phyloP scores from a whole-genome alignment of 1,284 basidiomycete genomes.

The Sphaerobolus stellatus region DNA sequence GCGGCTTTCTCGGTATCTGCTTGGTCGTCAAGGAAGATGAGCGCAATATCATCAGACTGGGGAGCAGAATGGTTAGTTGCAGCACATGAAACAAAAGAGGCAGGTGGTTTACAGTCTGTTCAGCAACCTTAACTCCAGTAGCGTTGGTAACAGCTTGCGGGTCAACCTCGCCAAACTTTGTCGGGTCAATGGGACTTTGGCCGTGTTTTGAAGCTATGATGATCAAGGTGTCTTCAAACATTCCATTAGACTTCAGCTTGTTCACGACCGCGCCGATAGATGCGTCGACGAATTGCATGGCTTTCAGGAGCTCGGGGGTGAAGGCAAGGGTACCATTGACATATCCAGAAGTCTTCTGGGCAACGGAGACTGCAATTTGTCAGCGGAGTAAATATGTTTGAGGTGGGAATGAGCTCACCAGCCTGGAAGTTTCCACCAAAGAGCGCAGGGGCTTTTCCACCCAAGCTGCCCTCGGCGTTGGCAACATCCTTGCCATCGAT shows the following conservation, averaged over 20 bases:
- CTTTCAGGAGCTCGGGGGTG: slow-evolving; percentile 1
- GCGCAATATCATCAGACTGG: slow-evolving; percentile 1
- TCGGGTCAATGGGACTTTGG: slow-evolving; percentile 1
- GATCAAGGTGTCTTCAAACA: neutral
- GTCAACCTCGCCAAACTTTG: neutral
- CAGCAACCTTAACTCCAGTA: neutral
- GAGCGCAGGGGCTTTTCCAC: neutral
- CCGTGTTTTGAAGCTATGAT: slow-evolving; percentile 1
- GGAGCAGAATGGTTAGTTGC: neutral
- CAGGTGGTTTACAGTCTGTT: neutral
- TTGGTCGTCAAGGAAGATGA: slow-evolving; percentile 1
- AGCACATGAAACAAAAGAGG: neutral
- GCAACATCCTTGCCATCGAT: neutral
- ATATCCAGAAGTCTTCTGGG: neutral
- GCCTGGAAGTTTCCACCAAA: slow-evolving; percentile 2
- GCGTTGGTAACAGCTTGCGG: neutral
- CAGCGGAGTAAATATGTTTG: neutral
- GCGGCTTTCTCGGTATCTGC: too few relatives aligned
- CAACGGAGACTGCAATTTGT: neutral
- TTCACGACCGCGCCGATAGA: neutral
- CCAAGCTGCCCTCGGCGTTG: neutral
- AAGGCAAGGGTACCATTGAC: neutral
- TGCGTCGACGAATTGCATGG: neutral
- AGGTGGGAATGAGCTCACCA: neutral
- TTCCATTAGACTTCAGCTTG: neutral